Evolutionary conservation across 306 rosid species (phyloP).

Genomic region (Pachyrhizus erosus): DNA sequence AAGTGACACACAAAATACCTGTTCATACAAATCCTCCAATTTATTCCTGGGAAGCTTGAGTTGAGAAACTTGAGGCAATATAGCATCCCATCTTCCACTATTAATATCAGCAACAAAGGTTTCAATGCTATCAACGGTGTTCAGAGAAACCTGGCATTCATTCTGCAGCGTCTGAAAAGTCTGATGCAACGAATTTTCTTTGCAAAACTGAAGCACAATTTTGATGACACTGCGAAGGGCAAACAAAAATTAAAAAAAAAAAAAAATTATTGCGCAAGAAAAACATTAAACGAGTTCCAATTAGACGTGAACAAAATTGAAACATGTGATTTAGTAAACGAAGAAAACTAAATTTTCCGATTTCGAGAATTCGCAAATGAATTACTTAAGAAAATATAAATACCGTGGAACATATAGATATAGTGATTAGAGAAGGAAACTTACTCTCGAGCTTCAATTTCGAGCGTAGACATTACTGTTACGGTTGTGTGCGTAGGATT

Average conservation of each 20-base stretch:
- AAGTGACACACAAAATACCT: constrained; percentile 56
- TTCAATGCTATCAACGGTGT: constrained; percentile 96
- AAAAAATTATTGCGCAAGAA: neutral
- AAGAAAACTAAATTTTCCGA: neutral
- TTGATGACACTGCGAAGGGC: constrained; percentile 77
- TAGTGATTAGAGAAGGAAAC: constrained; percentile 35
- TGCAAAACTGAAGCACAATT: constrained; percentile 98
- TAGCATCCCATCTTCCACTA: constrained; percentile 96
- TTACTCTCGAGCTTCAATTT: constrained; percentile 99
- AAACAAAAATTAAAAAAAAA: neutral
- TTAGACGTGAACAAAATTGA: neutral
- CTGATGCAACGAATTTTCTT: constrained; percentile 93
- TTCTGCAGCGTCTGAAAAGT: constrained; percentile 90
- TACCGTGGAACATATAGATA: neutral
- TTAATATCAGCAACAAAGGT: constrained; percentile 92
- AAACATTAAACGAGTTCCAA: neutral
- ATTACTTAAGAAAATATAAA: neutral
- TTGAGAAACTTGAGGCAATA: constrained; percentile 95
- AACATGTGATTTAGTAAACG: neutral
- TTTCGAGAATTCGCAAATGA: neutral
- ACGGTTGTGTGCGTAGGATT: neutral
- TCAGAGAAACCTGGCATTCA: constrained; percentile 96
- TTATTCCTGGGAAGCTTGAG: constrained; percentile 95
- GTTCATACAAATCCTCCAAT: constrained; percentile 97
- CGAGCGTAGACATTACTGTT: constrained; percentile 80